Conservation (phyloP, 129 eudicot genomes). For the Lactuca saligna region DNA sequence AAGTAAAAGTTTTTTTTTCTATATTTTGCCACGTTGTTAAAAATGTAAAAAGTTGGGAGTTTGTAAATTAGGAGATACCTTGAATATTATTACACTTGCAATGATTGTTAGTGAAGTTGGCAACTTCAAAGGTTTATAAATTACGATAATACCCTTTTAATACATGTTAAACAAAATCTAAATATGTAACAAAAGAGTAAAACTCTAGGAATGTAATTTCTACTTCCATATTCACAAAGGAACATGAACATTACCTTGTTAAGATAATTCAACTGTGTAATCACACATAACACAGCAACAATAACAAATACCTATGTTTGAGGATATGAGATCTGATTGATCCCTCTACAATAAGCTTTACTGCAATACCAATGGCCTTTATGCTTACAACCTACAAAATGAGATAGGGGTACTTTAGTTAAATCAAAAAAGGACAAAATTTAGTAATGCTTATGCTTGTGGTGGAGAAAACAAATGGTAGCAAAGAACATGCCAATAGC, state of each 20-base stretch:
- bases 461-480: too few species aligned
- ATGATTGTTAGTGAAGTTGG: conserved; percentile 63
- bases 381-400: conserved; percentile 73
- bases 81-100: conserved; percentile 91
- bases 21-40: too few species aligned
- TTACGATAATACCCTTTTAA: background rate
- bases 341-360: conserved; percentile 82
- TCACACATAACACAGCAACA: conserved; percentile 66
- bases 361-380: conserved; percentile 83
- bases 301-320: conserved; percentile 81
- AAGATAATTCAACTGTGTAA: conserved; percentile 81
- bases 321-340: conserved; percentile 60
- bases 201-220: too few species aligned
- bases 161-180: too few species aligned
- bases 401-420: background rate
- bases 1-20: too few species aligned
- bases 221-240: too few species aligned
- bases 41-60: background rate
- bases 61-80: conserved; percentile 44
- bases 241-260: conserved; percentile 55
- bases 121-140: background rate
- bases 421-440: too few species aligned
- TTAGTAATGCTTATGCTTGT: too few species aligned
- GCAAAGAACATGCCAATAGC: too few species aligned
- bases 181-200: too few species aligned